Evolutionary conservation across 164 flowering plant species (phyloP).

Genomic region (Kingdonia uniflora): DNA sequence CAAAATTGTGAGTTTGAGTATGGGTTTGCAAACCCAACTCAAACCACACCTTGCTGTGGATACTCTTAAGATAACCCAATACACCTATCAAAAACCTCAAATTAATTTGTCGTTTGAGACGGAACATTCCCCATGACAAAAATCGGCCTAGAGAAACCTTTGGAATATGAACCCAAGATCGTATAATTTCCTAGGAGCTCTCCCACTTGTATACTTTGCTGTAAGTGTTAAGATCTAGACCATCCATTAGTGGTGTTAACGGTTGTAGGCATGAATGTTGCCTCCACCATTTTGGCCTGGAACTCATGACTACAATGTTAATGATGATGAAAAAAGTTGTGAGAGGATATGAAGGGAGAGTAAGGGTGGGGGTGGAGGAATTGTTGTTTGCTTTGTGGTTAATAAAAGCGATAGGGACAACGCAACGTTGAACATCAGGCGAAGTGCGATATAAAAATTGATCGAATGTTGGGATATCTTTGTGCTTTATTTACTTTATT

Average conservation of each 20-base stretch:
- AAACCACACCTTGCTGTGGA: too few species aligned
- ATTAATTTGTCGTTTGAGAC: conserved; percentile 35
- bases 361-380: too few species aligned
- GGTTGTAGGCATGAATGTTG: conserved; percentile 38
- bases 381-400: conserved; percentile 1
- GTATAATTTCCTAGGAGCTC: conserved; percentile 64
- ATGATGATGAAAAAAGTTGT: background rate
- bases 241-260: conserved; percentile 65
- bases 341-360: background rate
- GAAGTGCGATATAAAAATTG: conserved; percentile 8
- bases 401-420: conserved; percentile 31
- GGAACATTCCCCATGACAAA: conserved; percentile 11
- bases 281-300: conserved; percentile 31
- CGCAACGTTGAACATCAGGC: conserved; percentile 34
- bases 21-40: too few species aligned
- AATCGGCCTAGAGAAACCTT: conserved; percentile 13
- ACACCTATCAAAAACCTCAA: conserved; percentile 70
- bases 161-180: conserved; percentile 53
- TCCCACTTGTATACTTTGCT: conserved; percentile 43
- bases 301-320: conserved; percentile 20
- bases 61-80: conserved; percentile 77
- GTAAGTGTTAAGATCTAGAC: conserved; percentile 46
- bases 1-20: too few species aligned
- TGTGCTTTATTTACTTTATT: conserved; percentile 11
- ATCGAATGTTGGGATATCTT: conserved; percentile 22